A percentile compares a stretch with the other conserved stretches of the same genome.
Conservation (phyloP, 441 rosid species). For the Pelargonium fulgidum region DNA sequence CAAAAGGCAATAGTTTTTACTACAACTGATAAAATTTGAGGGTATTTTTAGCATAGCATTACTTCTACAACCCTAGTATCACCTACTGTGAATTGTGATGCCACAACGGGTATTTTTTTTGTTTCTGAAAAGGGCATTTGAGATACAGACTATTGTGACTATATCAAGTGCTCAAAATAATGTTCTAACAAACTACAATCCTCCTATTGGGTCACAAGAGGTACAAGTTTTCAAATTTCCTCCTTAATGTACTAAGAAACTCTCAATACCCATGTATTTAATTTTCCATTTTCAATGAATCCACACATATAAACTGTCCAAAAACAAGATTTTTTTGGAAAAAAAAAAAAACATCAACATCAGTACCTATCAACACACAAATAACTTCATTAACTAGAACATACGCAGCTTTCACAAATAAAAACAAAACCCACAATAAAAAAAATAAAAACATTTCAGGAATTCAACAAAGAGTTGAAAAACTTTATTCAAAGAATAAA, state of each 20-base stretch:
- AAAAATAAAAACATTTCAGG: slow-evolving; percentile 11
- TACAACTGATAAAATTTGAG: background rate
- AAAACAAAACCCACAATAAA: background rate
- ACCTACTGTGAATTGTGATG: background rate
- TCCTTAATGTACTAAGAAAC: background rate
- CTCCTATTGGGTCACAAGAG: background rate
- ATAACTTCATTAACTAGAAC: slow-evolving; percentile 11
- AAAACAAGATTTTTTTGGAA: background rate
- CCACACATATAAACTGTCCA: background rate
- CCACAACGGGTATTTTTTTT: background rate
- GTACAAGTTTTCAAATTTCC: background rate
- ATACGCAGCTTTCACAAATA: slow-evolving; percentile 8
- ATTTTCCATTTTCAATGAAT: background rate
- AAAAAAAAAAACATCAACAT: background rate
- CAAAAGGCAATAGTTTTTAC: background rate
- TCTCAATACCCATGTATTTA: background rate
- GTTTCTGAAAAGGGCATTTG: background rate
- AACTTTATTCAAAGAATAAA: slow-evolving; percentile 21
- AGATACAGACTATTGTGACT: background rate
- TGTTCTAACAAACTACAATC: background rate
- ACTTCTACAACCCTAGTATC: background rate
- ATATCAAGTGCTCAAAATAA: background rate
- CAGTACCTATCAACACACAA: slow-evolving; percentile 5
- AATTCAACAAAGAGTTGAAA: slow-evolving; percentile 22
- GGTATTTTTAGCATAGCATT: background rate